phyloP scores from a whole-genome alignment of 139 green algal genomes.

The Diplosphaera chodatii region DNA sequence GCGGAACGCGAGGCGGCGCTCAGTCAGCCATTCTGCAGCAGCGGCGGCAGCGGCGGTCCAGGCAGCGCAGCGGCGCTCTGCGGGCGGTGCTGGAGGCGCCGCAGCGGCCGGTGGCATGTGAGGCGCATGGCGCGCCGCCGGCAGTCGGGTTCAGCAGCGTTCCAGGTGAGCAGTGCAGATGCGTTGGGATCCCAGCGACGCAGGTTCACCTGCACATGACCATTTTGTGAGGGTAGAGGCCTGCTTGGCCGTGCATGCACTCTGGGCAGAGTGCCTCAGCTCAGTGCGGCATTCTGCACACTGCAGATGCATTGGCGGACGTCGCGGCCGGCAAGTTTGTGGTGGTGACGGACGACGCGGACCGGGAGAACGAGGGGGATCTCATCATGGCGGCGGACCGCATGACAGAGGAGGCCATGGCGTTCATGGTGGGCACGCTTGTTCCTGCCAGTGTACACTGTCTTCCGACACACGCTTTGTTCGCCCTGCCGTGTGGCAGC shows the following conservation, averaged over 20 bases:
- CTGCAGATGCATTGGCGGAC: slow-evolving; percentile 45
- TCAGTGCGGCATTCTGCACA: no score
- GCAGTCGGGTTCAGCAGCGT: not conserved
- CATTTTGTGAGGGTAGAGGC: no score
- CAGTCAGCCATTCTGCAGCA: not conserved
- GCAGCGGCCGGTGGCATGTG: not conserved
- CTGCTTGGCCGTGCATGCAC: no score
- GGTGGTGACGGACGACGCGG: slow-evolving; percentile 96
- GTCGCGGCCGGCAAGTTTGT: slow-evolving; percentile 73
- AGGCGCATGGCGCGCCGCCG: not conserved
- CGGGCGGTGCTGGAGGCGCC: not conserved
- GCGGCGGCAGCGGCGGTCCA: no score
- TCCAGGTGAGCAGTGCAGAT: not conserved
- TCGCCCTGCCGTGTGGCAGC: no score
- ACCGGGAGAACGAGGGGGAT: slow-evolving; percentile 97
- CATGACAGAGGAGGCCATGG: slow-evolving; percentile 73
- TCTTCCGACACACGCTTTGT: no score
- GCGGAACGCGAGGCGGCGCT: no score
- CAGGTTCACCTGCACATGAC: no score
- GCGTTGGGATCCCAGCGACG: no score
- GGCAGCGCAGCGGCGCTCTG: not conserved
- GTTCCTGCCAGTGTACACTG: no score
- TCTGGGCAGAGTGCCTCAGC: no score
- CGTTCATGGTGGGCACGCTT: slow-evolving; percentile 92
- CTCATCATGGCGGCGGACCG: slow-evolving; percentile 90